Evolutionary conservation across 2,329 filamentous ascomycete species (phyloP), one percentile per base, ranked within the genome.

Genomic region (Phaeosphaeriaceae sp.): DNA sequence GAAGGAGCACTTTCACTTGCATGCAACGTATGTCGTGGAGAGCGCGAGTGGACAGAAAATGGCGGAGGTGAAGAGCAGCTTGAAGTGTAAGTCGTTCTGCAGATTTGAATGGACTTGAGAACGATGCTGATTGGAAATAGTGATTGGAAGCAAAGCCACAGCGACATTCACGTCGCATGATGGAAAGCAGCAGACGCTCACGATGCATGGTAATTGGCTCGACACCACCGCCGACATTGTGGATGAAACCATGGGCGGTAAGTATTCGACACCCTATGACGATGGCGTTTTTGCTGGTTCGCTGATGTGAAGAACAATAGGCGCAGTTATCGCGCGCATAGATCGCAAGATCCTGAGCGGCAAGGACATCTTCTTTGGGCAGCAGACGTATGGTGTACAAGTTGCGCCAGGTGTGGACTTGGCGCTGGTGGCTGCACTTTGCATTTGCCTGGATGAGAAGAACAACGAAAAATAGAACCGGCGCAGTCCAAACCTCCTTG

Each of bases 331-430:
- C 0, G 89, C 86, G 0, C 77, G 79, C 46, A 88, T 92, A 66
- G 78, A 84, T 58, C 84, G 89, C 59, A 85, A 86, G 67, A 74
- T 88, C 35, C 79, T 88, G 56, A 89, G 84, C 64, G 80, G 79
- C 32, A 79, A 86, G 30, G 83, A 91, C 66, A 70, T 89, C 1
- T 72, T 90, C 23, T 84, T 83, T 43, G 85, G 83, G 10, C 83
- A 89, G 77, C 88, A 91, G 77, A 89, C 88, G 3, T 92, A 92
- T 64, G 84, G 81, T 1, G 81, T 92, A 5, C 82, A 82, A 0
- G 82, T 91, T 6, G 88, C 88, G 1, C 87, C 89, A 0, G 85
- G 85, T 17, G 86, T 90, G 7, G 89, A 92, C 68, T 82, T 90
- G 76, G 84, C 87, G 3, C 69, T 91, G 49, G 84, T 91, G 64